Evolutionary conservation across 176 grass and related monocot species (phyloP).

Genomic region (Puya raimondii): DNA sequence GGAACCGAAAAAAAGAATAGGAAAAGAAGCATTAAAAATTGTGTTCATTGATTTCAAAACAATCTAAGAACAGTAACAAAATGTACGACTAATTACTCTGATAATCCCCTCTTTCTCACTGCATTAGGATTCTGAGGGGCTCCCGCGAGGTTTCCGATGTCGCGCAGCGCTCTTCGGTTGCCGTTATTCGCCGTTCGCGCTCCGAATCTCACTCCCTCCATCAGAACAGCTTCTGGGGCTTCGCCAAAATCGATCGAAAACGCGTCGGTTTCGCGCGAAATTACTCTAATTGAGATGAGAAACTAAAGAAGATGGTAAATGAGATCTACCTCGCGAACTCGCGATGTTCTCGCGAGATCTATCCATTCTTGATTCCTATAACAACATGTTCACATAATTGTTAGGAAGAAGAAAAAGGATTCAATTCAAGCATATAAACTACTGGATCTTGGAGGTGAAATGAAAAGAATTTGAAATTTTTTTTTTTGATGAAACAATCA

Average conservation of each 20-base stretch:
- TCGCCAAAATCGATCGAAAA: neutral
- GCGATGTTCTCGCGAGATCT: neutral
- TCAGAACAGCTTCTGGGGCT: neutral
- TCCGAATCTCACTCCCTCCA: conserved; percentile 2
- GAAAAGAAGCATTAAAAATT: neutral
- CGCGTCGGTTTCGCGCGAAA: neutral
- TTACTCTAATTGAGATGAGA: neutral
- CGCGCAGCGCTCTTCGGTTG: neutral
- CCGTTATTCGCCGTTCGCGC: neutral
- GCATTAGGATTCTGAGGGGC: conserved; percentile 1
- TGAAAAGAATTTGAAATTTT: no score
- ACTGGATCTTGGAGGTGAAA: neutral
- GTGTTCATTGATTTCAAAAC: neutral
- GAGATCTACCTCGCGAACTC: neutral
- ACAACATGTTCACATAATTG: neutral
- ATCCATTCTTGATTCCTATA: neutral
- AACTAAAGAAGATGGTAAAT: neutral
- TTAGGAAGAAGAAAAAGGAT: no score
- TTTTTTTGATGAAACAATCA: no score
- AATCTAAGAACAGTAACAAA: neutral
- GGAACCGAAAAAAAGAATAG: neutral
- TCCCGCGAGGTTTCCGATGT: neutral
- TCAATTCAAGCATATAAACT: conserved; percentile 1
- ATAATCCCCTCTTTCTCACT: conserved; percentile 5
- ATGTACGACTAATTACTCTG: neutral